Conservation (phyloP, 306 rosid species). For the Crataegus laevigata region DNA sequence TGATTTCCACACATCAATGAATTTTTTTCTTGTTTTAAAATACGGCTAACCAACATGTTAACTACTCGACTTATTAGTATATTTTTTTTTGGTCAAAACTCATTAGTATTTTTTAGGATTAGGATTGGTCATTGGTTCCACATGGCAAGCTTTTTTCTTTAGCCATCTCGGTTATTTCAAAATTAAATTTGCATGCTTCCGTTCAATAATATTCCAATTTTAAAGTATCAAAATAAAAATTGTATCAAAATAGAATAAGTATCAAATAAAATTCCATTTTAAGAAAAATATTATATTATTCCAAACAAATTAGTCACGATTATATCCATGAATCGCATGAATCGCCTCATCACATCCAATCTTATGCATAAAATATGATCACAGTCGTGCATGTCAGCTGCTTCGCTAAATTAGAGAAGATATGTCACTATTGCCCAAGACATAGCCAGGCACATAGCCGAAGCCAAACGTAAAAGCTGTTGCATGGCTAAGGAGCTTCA, state of each 20-base stretch:
- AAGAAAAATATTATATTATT: too few species aligned
- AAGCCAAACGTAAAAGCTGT: background rate
- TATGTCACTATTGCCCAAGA: background rate
- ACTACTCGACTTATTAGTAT: background rate
- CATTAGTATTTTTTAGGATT: background rate
- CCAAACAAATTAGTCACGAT: background rate
- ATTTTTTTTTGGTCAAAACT: too few species aligned
- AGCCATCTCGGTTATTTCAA: background rate
- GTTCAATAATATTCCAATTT: too few species aligned
- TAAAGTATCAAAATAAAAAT: too few species aligned
- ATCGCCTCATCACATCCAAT: background rate
- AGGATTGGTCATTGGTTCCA: background rate
- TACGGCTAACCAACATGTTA: background rate
- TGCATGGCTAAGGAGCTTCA: constrained; percentile 7
- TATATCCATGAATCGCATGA: background rate
- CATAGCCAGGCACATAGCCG: background rate
- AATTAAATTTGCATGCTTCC: background rate
- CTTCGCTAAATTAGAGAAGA: background rate
- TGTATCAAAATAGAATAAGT: too few species aligned
- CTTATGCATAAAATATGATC: background rate
- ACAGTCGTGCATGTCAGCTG: constrained; percentile 2
- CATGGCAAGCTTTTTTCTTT: background rate
- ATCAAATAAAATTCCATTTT: too few species aligned
- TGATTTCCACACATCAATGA: background rate
- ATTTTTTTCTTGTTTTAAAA: too few species aligned